Evolutionary conservation across 768 basidiomycete genomes (phyloP).

Genomic region (Albatrellus ellisii): DNA sequence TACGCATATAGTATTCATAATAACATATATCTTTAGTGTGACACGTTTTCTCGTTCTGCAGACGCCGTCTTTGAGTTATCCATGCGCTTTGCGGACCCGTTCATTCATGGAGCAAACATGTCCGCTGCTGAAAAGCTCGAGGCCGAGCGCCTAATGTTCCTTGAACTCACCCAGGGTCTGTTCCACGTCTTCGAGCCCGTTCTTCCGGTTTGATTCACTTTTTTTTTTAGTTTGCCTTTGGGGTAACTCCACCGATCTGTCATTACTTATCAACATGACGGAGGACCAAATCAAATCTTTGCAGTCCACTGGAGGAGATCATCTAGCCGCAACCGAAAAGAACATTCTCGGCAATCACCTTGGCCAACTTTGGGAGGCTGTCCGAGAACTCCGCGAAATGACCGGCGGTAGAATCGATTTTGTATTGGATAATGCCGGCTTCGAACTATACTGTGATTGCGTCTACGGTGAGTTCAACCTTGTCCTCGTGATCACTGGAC

Average conservation of each 20-base stretch:
- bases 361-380: slow-evolving; percentile 54
- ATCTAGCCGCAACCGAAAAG: slow-evolving; percentile 90
- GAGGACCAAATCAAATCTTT: slow-evolving; percentile 94
- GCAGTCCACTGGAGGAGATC: slow-evolving; percentile 95
- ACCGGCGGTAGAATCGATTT: slow-evolving; percentile 37
- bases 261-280: slow-evolving; percentile 92
- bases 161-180: slow-evolving; percentile 82
- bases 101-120: slow-evolving; percentile 42
- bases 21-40: slow-evolving; percentile 39
- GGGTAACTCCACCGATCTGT: slow-evolving; percentile 96
- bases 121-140: slow-evolving; percentile 47
- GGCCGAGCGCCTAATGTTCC: slow-evolving; percentile 74
- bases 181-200: not conserved
- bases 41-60: slow-evolving; percentile 86
- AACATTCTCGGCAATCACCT: slow-evolving; percentile 89
- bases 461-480: slow-evolving; percentile 44
- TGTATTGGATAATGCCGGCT: slow-evolving; percentile 76
- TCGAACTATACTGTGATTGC: slow-evolving; percentile 80
- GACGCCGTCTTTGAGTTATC: slow-evolving; percentile 94
- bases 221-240: slow-evolving; percentile 72
- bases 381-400: slow-evolving; percentile 37
- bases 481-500: not conserved
- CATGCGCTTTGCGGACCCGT: slow-evolving; percentile 80
- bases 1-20: not conserved
- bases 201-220: not conserved